Evolutionary conservation across 495 filamentous ascomycete genomes (phyloP).

Genomic region (Patellaria atrata): DNA sequence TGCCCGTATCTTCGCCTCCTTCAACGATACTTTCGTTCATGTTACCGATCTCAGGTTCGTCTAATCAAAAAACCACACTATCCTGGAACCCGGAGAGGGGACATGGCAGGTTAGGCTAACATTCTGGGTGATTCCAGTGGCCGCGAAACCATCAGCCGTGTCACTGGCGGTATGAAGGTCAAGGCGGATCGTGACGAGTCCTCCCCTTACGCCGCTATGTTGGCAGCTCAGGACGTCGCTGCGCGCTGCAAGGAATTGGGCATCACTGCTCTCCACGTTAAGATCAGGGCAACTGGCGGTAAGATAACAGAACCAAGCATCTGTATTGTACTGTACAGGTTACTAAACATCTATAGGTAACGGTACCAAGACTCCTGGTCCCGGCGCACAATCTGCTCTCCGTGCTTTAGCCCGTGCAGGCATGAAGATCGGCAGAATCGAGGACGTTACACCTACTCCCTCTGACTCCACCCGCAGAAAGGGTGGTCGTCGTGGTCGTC

Average conservation of each 20-base stretch:
- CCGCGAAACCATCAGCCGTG: slow-evolving; percentile 98
- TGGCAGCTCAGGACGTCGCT: slow-evolving; percentile 94
- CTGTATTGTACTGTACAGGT: too few species aligned
- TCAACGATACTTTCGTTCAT: slow-evolving; percentile 99
- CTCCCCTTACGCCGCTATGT: slow-evolving; percentile 98
- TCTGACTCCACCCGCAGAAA: slow-evolving; percentile 98
- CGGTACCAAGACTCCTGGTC: slow-evolving; percentile 98
- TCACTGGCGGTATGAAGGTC: slow-evolving; percentile 99
- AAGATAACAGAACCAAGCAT: too few species aligned
- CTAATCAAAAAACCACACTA: slow-evolving; percentile 14
- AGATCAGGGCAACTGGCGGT: slow-evolving; percentile 99
- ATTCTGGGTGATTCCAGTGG: slow-evolving; percentile 63
- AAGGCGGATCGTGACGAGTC: slow-evolving; percentile 99
- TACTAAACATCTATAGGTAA: slow-evolving; percentile 55
- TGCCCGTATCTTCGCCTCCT: slow-evolving; percentile 97
- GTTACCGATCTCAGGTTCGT: slow-evolving; percentile 97
- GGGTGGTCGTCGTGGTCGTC: slow-evolving; percentile 99
- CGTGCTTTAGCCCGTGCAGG: slow-evolving; percentile 94
- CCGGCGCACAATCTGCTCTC: slow-evolving; percentile 96
- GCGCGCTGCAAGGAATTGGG: slow-evolving; percentile 97
- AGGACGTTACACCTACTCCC: slow-evolving; percentile 97
- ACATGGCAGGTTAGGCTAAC: slow-evolving; percentile 38
- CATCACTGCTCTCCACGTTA: slow-evolving; percentile 98
- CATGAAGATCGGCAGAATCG: slow-evolving; percentile 99
- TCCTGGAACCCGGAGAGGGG: background rate